Percentiles rank a stretch among this genome's conserved stretches.
Conservation (phyloP, 1,284 basidiomycete species). For the Bondarzewia mesenterica region DNA sequence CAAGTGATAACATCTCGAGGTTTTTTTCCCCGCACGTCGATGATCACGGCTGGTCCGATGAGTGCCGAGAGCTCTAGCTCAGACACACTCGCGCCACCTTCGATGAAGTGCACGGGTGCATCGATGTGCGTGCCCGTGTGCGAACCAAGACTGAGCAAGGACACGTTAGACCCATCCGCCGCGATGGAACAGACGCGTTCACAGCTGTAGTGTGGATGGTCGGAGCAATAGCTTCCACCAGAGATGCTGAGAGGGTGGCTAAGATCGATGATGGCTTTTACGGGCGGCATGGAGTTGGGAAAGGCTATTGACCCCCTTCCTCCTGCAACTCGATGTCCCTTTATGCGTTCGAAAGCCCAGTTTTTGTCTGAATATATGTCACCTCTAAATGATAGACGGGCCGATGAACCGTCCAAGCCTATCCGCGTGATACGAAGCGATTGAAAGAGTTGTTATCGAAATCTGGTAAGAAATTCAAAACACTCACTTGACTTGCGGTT, state of each 20-base stretch:
- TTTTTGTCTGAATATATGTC: too few relatives aligned
- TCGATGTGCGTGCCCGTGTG: conserved; percentile 22
- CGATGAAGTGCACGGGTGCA: conserved; percentile 18
- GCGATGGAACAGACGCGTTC: conserved; percentile 11
- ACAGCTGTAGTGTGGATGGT: conserved; percentile 16
- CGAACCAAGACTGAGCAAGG: conserved; percentile 14
- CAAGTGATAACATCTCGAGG: conserved; percentile 13
- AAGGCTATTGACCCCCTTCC: not conserved
- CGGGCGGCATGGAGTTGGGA: not conserved
- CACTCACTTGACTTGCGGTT: too few relatives aligned
- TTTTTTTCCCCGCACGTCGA: conserved; percentile 14
- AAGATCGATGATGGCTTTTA: conserved; percentile 8
- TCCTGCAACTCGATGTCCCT: not conserved
- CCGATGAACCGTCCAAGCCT: too few relatives aligned
- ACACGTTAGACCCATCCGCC: conserved; percentile 14
- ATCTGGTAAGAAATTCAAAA: too few relatives aligned
- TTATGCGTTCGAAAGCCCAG: too few relatives aligned
- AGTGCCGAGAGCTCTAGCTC: conserved; percentile 14
- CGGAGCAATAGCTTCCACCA: conserved; percentile 8
- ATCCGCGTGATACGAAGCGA: not conserved
- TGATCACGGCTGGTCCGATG: conserved; percentile 15
- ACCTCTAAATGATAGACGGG: not conserved
- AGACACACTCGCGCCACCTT: conserved; percentile 13
- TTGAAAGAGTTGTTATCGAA: too few relatives aligned
- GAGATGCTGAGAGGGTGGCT: conserved; percentile 8